These are phyloP conservation scores for Sporothrix protearum DNA, from an alignment of 2,329 filamentous ascomycete genomes.

Conservation along the genomic window DNA sequence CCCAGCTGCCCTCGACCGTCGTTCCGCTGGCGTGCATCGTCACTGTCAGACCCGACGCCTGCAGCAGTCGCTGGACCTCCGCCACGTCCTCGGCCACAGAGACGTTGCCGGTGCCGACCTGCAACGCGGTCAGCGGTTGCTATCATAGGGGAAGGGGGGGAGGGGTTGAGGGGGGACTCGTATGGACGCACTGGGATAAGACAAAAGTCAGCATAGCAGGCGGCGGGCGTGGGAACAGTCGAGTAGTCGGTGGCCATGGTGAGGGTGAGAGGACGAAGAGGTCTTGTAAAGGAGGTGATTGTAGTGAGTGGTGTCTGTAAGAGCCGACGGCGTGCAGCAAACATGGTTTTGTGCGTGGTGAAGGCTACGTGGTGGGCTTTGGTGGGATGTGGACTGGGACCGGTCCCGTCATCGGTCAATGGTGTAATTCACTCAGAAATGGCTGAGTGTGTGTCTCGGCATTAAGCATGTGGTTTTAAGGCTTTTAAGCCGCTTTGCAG, in stretches of 20 bases:
- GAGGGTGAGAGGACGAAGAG: not conserved
- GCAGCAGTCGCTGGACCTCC: conserved; percentile 79
- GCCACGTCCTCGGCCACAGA: conserved; percentile 83
- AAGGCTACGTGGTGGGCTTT: not conserved
- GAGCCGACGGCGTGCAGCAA: not conserved
- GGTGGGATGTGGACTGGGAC: not conserved
- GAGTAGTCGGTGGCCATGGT: conserved; percentile 41
- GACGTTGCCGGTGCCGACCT: conserved; percentile 75
- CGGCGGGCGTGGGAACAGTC: conserved; percentile 60
- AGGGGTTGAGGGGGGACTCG: too few relatives aligned
- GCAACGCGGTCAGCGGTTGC: too few relatives aligned
- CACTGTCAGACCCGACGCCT: conserved; percentile 74
- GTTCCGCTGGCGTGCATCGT: conserved; percentile 93
- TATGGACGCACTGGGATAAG: conserved; percentile 74
- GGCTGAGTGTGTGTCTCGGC: not conserved
- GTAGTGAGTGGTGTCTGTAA: not conserved
- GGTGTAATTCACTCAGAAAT: conserved; percentile 16
- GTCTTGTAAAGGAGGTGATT: not conserved
- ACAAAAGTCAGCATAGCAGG: conserved; percentile 87
- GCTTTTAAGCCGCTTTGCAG: not conserved
- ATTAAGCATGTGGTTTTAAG: not conserved
- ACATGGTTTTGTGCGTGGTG: conserved; percentile 1
- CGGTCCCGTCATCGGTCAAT: not conserved
- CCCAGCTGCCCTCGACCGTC: conserved; percentile 89
- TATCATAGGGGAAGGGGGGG: too few relatives aligned